Evolutionary conservation across 495 filamentous ascomycete species (phyloP), one percentile per base, ranked within the genome.

Genomic region (Venustampulla echinocandica): DNA sequence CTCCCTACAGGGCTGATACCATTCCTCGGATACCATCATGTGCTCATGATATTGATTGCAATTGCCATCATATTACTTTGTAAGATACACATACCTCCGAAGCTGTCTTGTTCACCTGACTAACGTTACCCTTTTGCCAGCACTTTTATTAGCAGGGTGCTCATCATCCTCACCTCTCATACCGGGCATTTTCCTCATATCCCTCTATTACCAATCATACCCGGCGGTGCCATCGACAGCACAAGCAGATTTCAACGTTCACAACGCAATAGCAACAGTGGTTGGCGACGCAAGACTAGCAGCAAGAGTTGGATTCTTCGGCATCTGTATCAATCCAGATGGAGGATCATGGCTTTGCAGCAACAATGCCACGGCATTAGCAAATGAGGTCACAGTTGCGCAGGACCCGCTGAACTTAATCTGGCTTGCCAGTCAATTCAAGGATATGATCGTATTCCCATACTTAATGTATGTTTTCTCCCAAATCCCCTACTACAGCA

Each of bases 11-110:
- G 87, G 57, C 79, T 90, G 59, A 75, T 96, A 69, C 90, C 92
- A 48, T 87, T 95, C 68, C 80, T 99, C 50, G 92, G 93, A 51
- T 99, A 97, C 67, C 92, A 99, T 67, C 92, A 99, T 77, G 85
- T 96, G 37, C 74, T 99, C 54, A 97, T 99, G 92, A 85, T 97
- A 54, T 68, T 99, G 42, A 95, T 98, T 58, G 88, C 87, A 28
- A 72, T 96, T 36, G 77, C 90, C 1, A 95, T 98, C 60, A 92
- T 98, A 65, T 69, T 98, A 61, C 75, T 98, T 46, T 97, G 90
- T 97, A 72, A 67, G 90, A 71, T 24, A 36, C 30, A 32, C n/a
- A 10, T 14, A 15, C 32, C 20, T 18, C 17, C 18, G 41, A 14
- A 17, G 25, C 14, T 25, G 22, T 19, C 23, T 27, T 6, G 35